These are phyloP conservation scores for Xylariaceae sp. DNA, from an alignment of 2,329 filamentous ascomycete genomes.

Conservation along the genomic window DNA sequence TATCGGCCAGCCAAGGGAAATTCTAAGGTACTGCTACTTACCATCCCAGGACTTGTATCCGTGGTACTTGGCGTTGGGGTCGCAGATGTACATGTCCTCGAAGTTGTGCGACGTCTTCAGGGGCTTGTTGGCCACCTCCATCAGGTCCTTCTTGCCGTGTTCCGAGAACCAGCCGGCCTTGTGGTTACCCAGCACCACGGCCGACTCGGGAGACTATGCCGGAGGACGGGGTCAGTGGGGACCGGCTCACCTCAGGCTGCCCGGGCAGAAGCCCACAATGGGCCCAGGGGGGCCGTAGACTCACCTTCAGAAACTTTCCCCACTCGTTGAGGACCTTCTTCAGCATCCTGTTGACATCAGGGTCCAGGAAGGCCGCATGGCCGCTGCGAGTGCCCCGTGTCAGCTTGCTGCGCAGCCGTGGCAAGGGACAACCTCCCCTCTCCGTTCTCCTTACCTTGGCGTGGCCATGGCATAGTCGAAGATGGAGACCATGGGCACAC, in stretches of 20 bases:
- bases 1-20: not conserved
- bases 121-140: slow-evolving; percentile 43
- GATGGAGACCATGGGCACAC: slow-evolving; percentile 44
- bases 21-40: slow-evolving; percentile 15
- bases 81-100: slow-evolving; percentile 54
- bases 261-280: too few relatives aligned
- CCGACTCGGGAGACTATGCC: slow-evolving; percentile 41
- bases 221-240: not conserved
- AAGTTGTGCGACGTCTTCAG: slow-evolving; percentile 37
- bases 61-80: slow-evolving; percentile 43
- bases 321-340: slow-evolving; percentile 51
- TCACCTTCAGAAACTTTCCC: slow-evolving; percentile 45
- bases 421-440: too few relatives aligned
- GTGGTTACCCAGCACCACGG: slow-evolving; percentile 37
- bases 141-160: slow-evolving; percentile 38
- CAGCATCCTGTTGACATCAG: slow-evolving; percentile 45
- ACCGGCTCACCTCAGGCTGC: too few relatives aligned
- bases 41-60: slow-evolving; percentile 54
- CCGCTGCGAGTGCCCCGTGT: slow-evolving; percentile 30
- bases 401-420: not conserved
- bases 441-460: slow-evolving; percentile 36
- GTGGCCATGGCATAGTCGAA: slow-evolving; percentile 53
- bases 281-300: too few relatives aligned
- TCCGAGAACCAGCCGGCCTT: slow-evolving; percentile 48
- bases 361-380: slow-evolving; percentile 46